These are phyloP conservation scores for Cercospora janseana DNA, from an alignment of 2,329 filamentous ascomycete genomes.

Conservation along the genomic window DNA sequence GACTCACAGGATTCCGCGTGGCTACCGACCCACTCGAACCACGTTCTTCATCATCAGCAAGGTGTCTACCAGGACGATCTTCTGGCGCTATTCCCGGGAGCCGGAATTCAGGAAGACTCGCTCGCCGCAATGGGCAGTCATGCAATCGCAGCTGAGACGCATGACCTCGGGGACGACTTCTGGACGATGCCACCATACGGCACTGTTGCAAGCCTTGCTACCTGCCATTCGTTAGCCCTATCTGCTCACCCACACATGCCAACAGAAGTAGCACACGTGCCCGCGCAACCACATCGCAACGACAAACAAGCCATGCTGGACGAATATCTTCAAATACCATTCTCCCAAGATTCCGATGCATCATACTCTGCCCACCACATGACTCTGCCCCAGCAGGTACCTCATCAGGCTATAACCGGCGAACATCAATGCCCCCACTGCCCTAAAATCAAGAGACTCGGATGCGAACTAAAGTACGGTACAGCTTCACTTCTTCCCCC, in stretches of 20 bases:
- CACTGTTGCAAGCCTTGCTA: background rate
- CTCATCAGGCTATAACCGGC: background rate
- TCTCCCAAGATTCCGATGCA: too few relatives aligned
- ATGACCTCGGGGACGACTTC: background rate
- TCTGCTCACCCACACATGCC: too few relatives aligned
- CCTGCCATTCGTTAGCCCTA: background rate
- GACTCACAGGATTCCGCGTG: background rate
- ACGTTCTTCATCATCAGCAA: background rate
- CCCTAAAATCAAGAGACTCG: constrained; percentile 30
- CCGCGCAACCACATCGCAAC: too few relatives aligned
- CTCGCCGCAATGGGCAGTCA: constrained; percentile 21
- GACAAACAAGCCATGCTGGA: too few relatives aligned
- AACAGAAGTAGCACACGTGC: too few relatives aligned
- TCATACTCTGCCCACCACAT: background rate
- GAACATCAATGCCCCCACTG: constrained; percentile 22
- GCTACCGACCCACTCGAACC: background rate
- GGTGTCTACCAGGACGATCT: background rate
- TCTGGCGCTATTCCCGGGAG: background rate
- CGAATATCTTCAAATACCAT: too few relatives aligned
- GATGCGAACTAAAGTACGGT: constrained; percentile 43
- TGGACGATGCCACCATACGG: background rate
- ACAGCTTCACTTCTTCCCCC: constrained; percentile 12
- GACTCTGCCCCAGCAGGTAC: background rate
- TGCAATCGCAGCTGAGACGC: constrained; percentile 6
- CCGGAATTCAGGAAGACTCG: constrained; percentile 13